Percentiles rank a stretch among this genome's conserved stretches.
Evolutionary conservation across 495 filamentous ascomycete species (phyloP).

Genomic region (Neurospora sublineolata): DNA sequence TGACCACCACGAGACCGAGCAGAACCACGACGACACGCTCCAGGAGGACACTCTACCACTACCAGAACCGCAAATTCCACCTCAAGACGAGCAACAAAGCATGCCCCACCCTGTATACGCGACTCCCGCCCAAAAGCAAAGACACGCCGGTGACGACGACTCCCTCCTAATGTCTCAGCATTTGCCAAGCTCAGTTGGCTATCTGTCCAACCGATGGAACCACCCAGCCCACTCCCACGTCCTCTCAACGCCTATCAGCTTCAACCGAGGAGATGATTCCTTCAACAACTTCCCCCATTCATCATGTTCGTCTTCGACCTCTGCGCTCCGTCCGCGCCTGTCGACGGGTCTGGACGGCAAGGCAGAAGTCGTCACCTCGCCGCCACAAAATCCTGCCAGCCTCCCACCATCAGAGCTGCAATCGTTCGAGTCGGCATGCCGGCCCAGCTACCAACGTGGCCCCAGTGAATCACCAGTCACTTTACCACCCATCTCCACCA

Average conservation of each 20-base stretch:
- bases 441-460: conserved; percentile 41
- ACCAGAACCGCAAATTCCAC: neutral
- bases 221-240: conserved; percentile 20
- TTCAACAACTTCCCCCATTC: conserved; percentile 29
- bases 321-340: conserved; percentile 50
- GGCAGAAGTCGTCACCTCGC: conserved; percentile 62
- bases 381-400: conserved; percentile 27
- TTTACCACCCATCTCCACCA: conserved; percentile 38
- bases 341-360: conserved; percentile 60
- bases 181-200: conserved; percentile 24
- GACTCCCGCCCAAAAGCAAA: conserved; percentile 5
- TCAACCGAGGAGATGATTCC: conserved; percentile 24
- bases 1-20: conserved; percentile 4
- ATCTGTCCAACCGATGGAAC: conserved; percentile 31
- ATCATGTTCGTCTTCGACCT: conserved; percentile 19
- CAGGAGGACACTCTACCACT: neutral
- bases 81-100: neutral
- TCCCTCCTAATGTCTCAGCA: conserved; percentile 13
- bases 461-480: conserved; percentile 41
- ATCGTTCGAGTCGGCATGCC: conserved; percentile 41
- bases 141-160: neutral
- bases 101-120: neutral
- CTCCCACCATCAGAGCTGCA: conserved; percentile 19
- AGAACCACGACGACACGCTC: neutral
- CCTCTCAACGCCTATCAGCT: conserved; percentile 23